Conservation (phyloP, 2,329 filamentous ascomycete genomes). For the Penicillium sp. region DNA sequence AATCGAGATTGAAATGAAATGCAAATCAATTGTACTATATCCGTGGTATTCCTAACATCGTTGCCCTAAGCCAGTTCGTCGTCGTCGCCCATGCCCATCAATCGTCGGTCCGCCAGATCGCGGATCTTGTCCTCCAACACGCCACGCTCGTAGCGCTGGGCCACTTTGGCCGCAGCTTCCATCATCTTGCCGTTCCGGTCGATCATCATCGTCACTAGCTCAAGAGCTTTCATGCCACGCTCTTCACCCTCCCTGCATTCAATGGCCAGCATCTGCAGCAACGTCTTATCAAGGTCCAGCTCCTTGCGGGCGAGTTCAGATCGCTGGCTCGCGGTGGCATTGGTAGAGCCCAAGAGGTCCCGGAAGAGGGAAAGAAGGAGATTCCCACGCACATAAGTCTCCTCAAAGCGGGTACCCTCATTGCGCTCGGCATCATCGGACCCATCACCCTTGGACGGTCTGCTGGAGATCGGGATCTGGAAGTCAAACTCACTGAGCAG, state of each 20-base stretch:
- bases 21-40: not conserved
- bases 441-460: slow-evolving; percentile 39
- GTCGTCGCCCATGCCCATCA: slow-evolving; percentile 56
- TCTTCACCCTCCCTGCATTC: slow-evolving; percentile 94
- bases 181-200: slow-evolving; percentile 84
- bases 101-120: slow-evolving; percentile 68
- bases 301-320: slow-evolving; percentile 64
- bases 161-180: slow-evolving; percentile 84
- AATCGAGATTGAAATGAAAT: not conserved
- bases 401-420: slow-evolving; percentile 58
- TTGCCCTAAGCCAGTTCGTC: slow-evolving; percentile 34
- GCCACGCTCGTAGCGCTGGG: slow-evolving; percentile 71
- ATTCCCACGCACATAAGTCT: slow-evolving; percentile 69
- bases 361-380: slow-evolving; percentile 67
- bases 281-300: slow-evolving; percentile 79
- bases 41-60: slow-evolving; percentile 4
- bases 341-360: slow-evolving; percentile 65
- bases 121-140: slow-evolving; percentile 86
- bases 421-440: slow-evolving; percentile 34
- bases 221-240: slow-evolving; percentile 86
- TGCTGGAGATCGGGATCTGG: slow-evolving; percentile 67
- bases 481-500: slow-evolving; percentile 92
- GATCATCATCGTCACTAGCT: slow-evolving; percentile 79
- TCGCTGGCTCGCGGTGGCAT: slow-evolving; percentile 59
- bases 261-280: slow-evolving; percentile 79